Conservation (phyloP, 169 alveolate species). For the Plasmodium vinckei region DNA sequence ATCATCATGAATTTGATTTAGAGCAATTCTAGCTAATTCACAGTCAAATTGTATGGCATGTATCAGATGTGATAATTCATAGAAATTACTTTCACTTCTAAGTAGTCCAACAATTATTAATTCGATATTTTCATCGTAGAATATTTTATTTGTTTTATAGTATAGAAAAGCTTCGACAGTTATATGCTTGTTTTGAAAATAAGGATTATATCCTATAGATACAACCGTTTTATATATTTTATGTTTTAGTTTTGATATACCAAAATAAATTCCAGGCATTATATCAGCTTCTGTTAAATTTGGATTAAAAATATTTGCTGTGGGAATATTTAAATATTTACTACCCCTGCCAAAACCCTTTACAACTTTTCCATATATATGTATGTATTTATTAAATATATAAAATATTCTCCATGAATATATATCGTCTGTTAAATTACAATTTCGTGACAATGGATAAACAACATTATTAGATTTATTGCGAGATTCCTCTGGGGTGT, state of each 20-base stretch:
- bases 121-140: constrained; percentile 62
- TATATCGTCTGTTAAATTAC: constrained; percentile 70
- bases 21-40: constrained; percentile 54
- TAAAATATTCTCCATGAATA: constrained; percentile 69
- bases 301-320: constrained; percentile 56
- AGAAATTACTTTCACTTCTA: constrained; percentile 69
- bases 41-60: constrained; percentile 77
- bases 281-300: constrained; percentile 52
- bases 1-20: constrained; percentile 25
- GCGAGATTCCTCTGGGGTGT: neutral
- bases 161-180: constrained; percentile 66
- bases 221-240: constrained; percentile 68
- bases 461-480: constrained; percentile 67
- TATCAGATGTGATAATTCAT: constrained; percentile 54
- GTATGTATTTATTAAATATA: constrained; percentile 50
- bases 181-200: constrained; percentile 64
- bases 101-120: constrained; percentile 57
- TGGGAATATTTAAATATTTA: constrained; percentile 62
- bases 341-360: constrained; percentile 76
- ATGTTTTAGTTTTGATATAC: constrained; percentile 37
- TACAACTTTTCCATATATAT: constrained; percentile 62
- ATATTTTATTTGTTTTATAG: constrained; percentile 40
- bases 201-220: constrained; percentile 73
- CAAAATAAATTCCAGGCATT: constrained; percentile 75
- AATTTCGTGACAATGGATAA: constrained; percentile 50